Percentiles rank a stretch among this genome's conserved stretches.
These are phyloP conservation scores for Pseudogymnoascus sp. DNA, from an alignment of 2,329 filamentous ascomycete species.

Conservation along the genomic window DNA sequence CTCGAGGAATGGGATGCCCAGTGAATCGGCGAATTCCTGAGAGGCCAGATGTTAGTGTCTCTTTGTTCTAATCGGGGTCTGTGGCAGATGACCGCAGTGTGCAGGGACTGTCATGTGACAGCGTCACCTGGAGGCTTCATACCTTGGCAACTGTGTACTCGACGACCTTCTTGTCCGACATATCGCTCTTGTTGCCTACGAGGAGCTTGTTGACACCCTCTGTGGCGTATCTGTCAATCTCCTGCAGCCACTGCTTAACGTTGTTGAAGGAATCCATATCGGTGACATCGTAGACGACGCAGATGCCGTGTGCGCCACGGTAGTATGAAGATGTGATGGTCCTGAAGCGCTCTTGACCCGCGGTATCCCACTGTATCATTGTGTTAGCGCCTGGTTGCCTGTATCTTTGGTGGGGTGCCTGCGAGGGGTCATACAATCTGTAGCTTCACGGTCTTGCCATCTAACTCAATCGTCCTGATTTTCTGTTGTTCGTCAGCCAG, in stretches of 20 bases:
- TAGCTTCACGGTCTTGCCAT: conserved; percentile 99
- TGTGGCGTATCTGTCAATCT: conserved; percentile 98
- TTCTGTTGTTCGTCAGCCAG: conserved; percentile 52
- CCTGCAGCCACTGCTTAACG: conserved; percentile 99
- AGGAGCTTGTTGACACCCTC: conserved; percentile 99
- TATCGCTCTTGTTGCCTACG: conserved; percentile 99
- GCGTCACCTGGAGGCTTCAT: conserved; percentile 31
- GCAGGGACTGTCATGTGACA: conserved; percentile 15
- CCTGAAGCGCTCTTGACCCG: conserved; percentile 97
- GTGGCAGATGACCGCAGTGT: conserved; percentile 7
- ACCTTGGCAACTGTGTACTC: conserved; percentile 99
- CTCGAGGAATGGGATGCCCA: conserved; percentile 98
- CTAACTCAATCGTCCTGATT: conserved; percentile 99
- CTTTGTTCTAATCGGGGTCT: background rate
- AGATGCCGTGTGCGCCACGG: conserved; percentile 97
- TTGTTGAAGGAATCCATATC: conserved; percentile 99
- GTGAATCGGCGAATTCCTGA: conserved; percentile 96
- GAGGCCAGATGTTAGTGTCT: conserved; percentile 18
- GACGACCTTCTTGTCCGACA: conserved; percentile 99
- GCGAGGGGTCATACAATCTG: conserved; percentile 73
- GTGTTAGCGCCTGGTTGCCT: background rate
- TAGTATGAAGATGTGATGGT: conserved; percentile 99
- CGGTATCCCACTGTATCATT: conserved; percentile 81
- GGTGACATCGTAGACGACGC: conserved; percentile 99
- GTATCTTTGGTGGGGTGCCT: background rate